phyloP scores from a whole-genome alignment of 2,329 filamentous ascomycete genomes.

The Cryphonectria naterciae region DNA sequence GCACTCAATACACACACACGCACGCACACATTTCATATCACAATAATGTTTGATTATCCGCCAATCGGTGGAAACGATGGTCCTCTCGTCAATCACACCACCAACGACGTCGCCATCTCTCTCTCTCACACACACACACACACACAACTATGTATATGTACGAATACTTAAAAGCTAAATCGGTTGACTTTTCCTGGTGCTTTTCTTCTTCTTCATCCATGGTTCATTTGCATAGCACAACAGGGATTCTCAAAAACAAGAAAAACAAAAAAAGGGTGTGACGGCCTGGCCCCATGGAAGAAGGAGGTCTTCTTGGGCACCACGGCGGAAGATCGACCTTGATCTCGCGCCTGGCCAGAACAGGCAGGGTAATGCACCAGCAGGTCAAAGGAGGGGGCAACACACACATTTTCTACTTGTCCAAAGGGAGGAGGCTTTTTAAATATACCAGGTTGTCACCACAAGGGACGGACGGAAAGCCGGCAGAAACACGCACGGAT shows the following conservation, averaged over 20 bases:
- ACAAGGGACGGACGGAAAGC: slow-evolving; percentile 7
- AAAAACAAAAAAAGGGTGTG: slow-evolving; percentile 17
- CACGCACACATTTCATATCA: slow-evolving; percentile 12
- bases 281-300: slow-evolving; percentile 23
- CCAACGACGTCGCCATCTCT: slow-evolving; percentile 19
- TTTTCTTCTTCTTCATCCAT: slow-evolving; percentile 7
- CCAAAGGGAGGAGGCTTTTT: slow-evolving; percentile 2
- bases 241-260: slow-evolving; percentile 21
- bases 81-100: not conserved
- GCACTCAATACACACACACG: not conserved
- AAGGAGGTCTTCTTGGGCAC: slow-evolving; percentile 22
- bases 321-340: slow-evolving; percentile 27
- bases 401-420: slow-evolving; percentile 17
- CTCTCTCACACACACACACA: not conserved
- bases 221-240: slow-evolving; percentile 30
- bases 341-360: slow-evolving; percentile 9
- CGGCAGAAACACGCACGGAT: slow-evolving; percentile 3
- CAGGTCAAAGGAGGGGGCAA: not conserved
- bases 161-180: slow-evolving; percentile 30
- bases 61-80: slow-evolving; percentile 2
- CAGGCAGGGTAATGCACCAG: slow-evolving; percentile 21
- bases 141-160: slow-evolving; percentile 27
- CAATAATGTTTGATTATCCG: slow-evolving; percentile 30
- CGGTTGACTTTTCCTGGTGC: slow-evolving; percentile 20
- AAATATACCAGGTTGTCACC: slow-evolving; percentile 13